Evolutionary conservation across 2,329 filamentous ascomycete genomes (phyloP).

Genomic region (Mollisiaceae sp.): DNA sequence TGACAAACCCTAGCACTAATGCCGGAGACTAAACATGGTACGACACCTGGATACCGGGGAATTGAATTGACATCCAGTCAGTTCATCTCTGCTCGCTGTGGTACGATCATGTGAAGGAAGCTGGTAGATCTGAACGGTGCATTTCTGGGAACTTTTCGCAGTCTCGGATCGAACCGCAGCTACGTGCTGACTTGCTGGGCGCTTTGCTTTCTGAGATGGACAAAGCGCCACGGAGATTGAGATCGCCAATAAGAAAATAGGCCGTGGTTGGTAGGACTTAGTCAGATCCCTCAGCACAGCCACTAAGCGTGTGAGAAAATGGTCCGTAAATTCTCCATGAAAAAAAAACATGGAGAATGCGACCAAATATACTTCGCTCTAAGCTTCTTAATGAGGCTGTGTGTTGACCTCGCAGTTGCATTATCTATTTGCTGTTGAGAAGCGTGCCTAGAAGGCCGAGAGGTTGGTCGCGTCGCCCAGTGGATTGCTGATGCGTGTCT

Average conservation of each 20-base stretch:
- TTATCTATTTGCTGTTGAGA: not conserved
- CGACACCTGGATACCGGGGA: not conserved
- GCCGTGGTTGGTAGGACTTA: not conserved
- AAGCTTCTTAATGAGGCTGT: not conserved
- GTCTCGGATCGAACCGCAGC: not conserved
- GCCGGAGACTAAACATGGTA: constrained; percentile 5
- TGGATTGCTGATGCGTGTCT: no score
- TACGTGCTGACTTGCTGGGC: no score
- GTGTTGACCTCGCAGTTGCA: not conserved
- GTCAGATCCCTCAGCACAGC: constrained; percentile 3
- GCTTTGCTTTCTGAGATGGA: not conserved
- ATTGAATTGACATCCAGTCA: not conserved
- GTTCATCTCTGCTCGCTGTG: not conserved
- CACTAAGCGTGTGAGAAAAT: not conserved
- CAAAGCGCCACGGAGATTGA: not conserved
- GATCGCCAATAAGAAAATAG: not conserved
- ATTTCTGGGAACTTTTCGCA: not conserved
- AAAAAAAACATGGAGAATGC: not conserved
- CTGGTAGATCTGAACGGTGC: not conserved
- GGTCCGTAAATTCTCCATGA: not conserved
- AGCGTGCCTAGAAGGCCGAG: not conserved
- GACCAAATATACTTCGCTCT: not conserved
- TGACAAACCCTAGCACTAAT: not conserved
- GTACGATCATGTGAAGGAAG: not conserved
- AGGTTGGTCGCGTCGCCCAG: not conserved